These are phyloP conservation scores for Elongisporangium prolatum DNA, from an alignment of 352 stramenopile genomes.

Conservation along the genomic window DNA sequence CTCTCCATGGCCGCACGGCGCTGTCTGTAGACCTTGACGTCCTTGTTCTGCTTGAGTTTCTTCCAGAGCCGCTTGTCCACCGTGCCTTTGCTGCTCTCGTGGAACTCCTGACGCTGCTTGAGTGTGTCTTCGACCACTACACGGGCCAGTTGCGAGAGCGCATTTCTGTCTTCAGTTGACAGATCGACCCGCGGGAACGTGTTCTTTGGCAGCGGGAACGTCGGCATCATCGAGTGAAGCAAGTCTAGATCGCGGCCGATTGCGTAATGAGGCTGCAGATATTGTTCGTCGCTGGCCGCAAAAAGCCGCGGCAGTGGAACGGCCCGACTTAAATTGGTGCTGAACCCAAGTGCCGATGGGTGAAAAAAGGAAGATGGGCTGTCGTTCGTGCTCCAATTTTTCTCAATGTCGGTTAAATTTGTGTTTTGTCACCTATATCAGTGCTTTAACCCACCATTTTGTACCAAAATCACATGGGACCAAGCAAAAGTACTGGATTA, in stretches of 20 bases:
- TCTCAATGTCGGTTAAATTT: not conserved
- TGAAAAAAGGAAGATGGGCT: not conserved
- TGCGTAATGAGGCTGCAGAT: not conserved
- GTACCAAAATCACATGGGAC: too few species aligned
- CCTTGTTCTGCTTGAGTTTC: conserved; percentile 20
- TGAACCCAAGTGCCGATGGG: not conserved
- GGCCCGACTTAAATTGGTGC: not conserved
- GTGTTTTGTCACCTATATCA: not conserved
- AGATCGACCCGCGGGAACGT: conserved; percentile 43
- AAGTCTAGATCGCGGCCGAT: not conserved
- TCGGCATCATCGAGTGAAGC: not conserved
- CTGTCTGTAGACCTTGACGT: not conserved
- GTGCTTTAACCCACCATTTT: too few species aligned
- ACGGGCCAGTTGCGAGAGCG: conserved; percentile 25
- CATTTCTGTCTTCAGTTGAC: conserved; percentile 28
- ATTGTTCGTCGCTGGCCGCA: not conserved
- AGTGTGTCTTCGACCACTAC: conserved; percentile 40
- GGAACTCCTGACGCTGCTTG: conserved; percentile 27
- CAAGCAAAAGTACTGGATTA: not conserved
- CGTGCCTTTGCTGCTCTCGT: conserved; percentile 7
- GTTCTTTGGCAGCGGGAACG: conserved; percentile 21
- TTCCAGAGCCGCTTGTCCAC: conserved; percentile 50
- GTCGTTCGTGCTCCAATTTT: not conserved
- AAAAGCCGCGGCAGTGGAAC: not conserved
- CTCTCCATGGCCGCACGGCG: not conserved